Evolutionary conservation across 208 protist genomes (phyloP), one percentile per base, ranked within the genome.

Genomic region (Hexamita inflata): DNA sequence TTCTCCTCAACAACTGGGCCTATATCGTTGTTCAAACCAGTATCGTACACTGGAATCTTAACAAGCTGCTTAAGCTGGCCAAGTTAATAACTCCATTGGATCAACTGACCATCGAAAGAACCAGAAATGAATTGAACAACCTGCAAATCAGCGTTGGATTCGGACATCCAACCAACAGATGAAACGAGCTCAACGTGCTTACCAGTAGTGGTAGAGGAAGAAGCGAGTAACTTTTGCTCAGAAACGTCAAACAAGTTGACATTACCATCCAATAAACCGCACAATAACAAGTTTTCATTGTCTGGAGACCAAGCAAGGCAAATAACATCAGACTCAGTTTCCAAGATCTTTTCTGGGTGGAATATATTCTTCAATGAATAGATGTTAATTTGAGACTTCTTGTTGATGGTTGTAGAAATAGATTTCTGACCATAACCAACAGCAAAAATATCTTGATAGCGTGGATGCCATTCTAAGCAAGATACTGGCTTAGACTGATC

Each of bases 341-440:
- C 15, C 9, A 70, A 45, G 9, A 45, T 45, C 15, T 38, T 40
- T 70, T 70, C 64, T 15, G 64, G 35, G 42, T 70, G 42, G n/a
- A 70, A 70, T 49, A 34, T 7, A 49, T 70, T 70, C n/a, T 70
- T 70, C 2, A 70, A n/a, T 2, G 64, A 70, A 49, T 45, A 70
- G 9, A 70, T 38, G 38, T 34, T 32, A 45, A 70, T 9, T 30
- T 19, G 42, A 11, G 32, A 13, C 7, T 7, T 7, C 9, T 7
- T n/a, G 38, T 45, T 45, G 9, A 45, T n/a, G 35, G 30, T 70
- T 24, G 32, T 70, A n/a, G 38, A n/a, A 34, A 45, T 9, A 15
- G 11, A n/a, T 28, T 49, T 30, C 2, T 15, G 7, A 45, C 64
- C 64, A 70, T 70, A 70, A 38, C 34, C 35, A n/a, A 45, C 64